Evolutionary conservation across 73 alveolate species (phyloP), one percentile per base, ranked within the genome.

Genomic region (Tetrahymena borealis): DNA sequence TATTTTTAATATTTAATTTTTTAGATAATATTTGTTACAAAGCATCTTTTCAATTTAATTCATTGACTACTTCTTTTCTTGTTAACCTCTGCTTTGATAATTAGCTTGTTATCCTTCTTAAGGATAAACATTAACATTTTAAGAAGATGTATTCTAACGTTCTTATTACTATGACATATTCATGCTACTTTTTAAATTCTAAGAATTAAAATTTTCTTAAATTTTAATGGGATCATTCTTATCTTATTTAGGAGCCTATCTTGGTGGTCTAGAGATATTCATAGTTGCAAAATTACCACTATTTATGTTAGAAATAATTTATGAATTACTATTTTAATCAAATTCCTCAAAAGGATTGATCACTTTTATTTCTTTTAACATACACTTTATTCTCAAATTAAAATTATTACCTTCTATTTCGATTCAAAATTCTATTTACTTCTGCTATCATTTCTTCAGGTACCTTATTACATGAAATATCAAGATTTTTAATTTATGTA

Each of bases 361-460:
- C 78, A 40, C 18, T 91, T n/a, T 91, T 35, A 39, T 91, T 60
- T 60, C 78, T 91, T 60, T 91, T 91, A 11, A 91, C 78, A 4
- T 78, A 39, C 5, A 28, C 37, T 60, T 78, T 32, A 77, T 91
- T 91, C 78, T 91, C 78, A 13, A 35, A 39, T 78, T 60, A 60
- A 24, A 91, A 32, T 32, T 91, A 91, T 13, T 42, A 39, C 39
- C 93, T 38, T 93, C 95, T 79, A 93, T 93, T 93, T 33, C 91
- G 38, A 31, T 93, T 92, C 36, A 93, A 24, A 6, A 60, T 93
- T 18, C 91, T 77, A n/a, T 91, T 79, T 4, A 93, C 91, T 93
- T 93, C 78, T 32, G 93, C 40, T 79, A 92, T 92, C 91, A 93
- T 39, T 93, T 92, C 95, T 93, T 93, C 95, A 1, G 95, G 95